A percentile compares a stretch with the other conserved stretches of the same genome.
These are phyloP conservation scores for Scolecobasidium constrictum DNA, from an alignment of 2,329 filamentous ascomycete species.

Conservation along the genomic window DNA sequence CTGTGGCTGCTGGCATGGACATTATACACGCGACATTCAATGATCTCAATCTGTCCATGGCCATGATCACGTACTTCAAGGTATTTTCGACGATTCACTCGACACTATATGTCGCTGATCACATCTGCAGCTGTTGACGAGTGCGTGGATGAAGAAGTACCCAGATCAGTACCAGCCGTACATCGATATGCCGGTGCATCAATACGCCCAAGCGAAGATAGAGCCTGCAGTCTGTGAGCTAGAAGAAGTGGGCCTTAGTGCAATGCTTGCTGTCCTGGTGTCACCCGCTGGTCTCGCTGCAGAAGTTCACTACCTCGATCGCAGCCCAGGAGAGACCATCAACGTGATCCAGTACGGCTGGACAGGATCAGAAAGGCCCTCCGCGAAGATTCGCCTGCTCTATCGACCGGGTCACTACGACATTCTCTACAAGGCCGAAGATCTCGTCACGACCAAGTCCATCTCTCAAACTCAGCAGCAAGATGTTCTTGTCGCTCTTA, in stretches of 20 bases:
- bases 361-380: conserved; percentile 25
- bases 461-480: conserved; percentile 3
- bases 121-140: conserved; percentile 57
- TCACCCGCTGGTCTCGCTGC: conserved; percentile 68
- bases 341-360: conserved; percentile 34
- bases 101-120: conserved; percentile 4
- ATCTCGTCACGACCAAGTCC: conserved; percentile 22
- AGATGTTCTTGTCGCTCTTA: conserved; percentile 13
- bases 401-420: conserved; percentile 84
- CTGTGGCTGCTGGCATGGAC: conserved; percentile 48
- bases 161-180: conserved; percentile 60
- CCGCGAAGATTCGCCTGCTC: conserved; percentile 57
- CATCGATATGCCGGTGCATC: conserved; percentile 48
- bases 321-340: conserved; percentile 65
- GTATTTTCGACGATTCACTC: conserved; percentile 24
- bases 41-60: conserved; percentile 51
- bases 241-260: conserved; percentile 74
- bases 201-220: conserved; percentile 60
- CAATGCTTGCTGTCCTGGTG: conserved; percentile 68
- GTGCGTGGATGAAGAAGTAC: conserved; percentile 72
- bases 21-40: conserved; percentile 63
- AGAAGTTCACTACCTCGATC: conserved; percentile 85
- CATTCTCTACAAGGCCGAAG: conserved; percentile 66
- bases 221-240: conserved; percentile 74
- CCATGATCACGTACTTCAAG: conserved; percentile 75